Percentiles rank a stretch among this genome's conserved stretches.
Conservation (phyloP, 2,329 filamentous ascomycete species). For the Phyllosticta paracitricarpa region DNA sequence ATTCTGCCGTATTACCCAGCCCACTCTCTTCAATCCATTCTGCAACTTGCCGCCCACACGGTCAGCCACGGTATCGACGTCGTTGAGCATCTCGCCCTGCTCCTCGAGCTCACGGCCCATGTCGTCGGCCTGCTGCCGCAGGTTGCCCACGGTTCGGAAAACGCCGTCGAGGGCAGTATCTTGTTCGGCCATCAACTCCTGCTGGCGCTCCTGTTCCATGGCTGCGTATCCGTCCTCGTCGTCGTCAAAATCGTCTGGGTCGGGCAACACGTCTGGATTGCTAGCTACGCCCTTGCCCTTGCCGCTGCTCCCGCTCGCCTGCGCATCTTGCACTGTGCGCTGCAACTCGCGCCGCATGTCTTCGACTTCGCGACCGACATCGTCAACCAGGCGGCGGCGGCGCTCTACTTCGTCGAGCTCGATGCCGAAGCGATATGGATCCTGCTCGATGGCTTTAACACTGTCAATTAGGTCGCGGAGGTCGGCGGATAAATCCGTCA, state of each 20-base stretch:
- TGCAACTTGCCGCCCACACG: constrained; percentile 77
- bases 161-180: constrained; percentile 88
- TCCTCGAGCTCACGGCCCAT: constrained; percentile 97
- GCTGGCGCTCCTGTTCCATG: constrained; percentile 72
- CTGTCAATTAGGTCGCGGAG: constrained; percentile 80
- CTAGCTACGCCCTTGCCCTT: constrained; percentile 27
- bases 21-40: constrained; percentile 77
- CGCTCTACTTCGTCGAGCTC: constrained; percentile 72
- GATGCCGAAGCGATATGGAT: constrained; percentile 80
- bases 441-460: constrained; percentile 75
- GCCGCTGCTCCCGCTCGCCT: constrained; percentile 22
- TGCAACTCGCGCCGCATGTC: constrained; percentile 78
- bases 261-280: constrained; percentile 25
- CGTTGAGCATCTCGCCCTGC: constrained; percentile 79
- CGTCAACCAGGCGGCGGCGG: constrained; percentile 71
- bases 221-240: constrained; percentile 20
- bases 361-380: constrained; percentile 81
- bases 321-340: constrained; percentile 39
- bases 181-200: constrained; percentile 88
- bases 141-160: constrained; percentile 82
- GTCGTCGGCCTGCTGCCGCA: constrained; percentile 81
- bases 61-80: constrained; percentile 75
- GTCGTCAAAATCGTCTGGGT: constrained; percentile 28
- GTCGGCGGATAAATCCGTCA: constrained; percentile 67
- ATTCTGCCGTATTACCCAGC: constrained; percentile 75